Conservation (phyloP, 495 filamentous ascomycete genomes). For the Podospora didyma region DNA sequence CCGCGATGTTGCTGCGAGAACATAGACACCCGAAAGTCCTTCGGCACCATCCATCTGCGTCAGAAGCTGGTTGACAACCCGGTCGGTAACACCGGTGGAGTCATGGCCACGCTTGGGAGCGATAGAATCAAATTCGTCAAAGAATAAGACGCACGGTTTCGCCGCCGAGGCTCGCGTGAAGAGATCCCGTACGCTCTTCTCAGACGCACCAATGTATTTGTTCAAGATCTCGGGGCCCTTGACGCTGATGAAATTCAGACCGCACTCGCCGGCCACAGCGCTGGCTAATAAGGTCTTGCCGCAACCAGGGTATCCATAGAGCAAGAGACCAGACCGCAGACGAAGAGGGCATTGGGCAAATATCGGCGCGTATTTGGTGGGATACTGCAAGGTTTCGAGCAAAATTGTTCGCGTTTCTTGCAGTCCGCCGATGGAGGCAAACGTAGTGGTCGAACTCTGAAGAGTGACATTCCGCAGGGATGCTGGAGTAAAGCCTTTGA, state of each 20-base stretch:
- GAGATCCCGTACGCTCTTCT: slow-evolving; percentile 90
- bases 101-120: slow-evolving; percentile 97
- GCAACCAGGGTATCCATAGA: slow-evolving; percentile 94
- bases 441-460: slow-evolving; percentile 83
- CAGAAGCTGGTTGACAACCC: slow-evolving; percentile 96
- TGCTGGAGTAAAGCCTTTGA: slow-evolving; percentile 90
- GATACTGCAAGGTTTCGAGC: slow-evolving; percentile 92
- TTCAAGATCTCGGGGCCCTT: slow-evolving; percentile 98
- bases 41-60: slow-evolving; percentile 99
- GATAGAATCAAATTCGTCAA: slow-evolving; percentile 97
- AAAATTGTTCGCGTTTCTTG: slow-evolving; percentile 78
- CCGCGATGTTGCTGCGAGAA: slow-evolving; percentile 85
- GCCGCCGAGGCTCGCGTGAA: slow-evolving; percentile 91
- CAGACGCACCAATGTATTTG: slow-evolving; percentile 95
- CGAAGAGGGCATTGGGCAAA: slow-evolving; percentile 93
- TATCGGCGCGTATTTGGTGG: slow-evolving; percentile 96
- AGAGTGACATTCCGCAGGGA: slow-evolving; percentile 91
- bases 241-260: slow-evolving; percentile 95
- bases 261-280: slow-evolving; percentile 93
- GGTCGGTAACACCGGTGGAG: slow-evolving; percentile 91
- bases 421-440: slow-evolving; percentile 86
- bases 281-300: slow-evolving; percentile 92
- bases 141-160: slow-evolving; percentile 89
- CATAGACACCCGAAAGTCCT: slow-evolving; percentile 89
- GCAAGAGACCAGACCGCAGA: slow-evolving; percentile 81